Evolutionary conservation across 768 basidiomycete genomes (phyloP), one percentile per base, ranked within the genome.

Genomic region (Holtermanniella nyarrowii): DNA sequence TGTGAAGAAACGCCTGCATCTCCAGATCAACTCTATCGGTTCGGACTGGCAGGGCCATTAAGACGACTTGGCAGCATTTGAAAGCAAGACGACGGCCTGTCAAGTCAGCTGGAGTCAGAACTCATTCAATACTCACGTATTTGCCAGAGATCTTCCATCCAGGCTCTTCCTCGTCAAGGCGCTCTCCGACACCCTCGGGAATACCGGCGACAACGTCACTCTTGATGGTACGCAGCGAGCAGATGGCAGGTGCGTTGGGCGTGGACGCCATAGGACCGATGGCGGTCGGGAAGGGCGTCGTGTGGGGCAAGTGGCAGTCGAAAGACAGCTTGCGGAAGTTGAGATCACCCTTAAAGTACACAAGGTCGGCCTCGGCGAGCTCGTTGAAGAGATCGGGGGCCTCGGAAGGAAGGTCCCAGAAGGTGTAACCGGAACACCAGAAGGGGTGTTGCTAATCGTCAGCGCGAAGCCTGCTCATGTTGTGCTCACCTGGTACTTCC

Each of bases 71-170:
- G n/a, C n/a, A 31, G 25, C 47, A 18, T 7, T 5, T 5, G 47
- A 48, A n/a, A 48, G 31, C 16, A 48, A 27, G 47, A 48, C 47
- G 23, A 48, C 47, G 27, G 47, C 45, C 45, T 46, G 25, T 23
- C 25, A 14, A 10, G 12, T 16, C 45, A 25, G 18, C 25, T n/a
- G 24, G 27, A 44, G n/a, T 44, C 10, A 44, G n/a, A 44, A 44
- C 18, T 44, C n/a, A 22, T 44, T 48, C 21, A n/a, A 16, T 20
- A 78, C 86, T 74, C 69, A 89, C 88, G 65, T 89, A 91, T 87
- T 91, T 90, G 44, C 89, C 89, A 46, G 86, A 87, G 64, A 95
- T 93, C 76, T 89, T 91, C 91, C 91, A 96, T 46, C 91, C 91
- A 16, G 85, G 81, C 65, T 95, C 88, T 23, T 79, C 77, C 62